Evolutionary conservation across 1,139 yeast species (phyloP).

Genomic region (Hyphopichia wangnamkhiaoensis): DNA sequence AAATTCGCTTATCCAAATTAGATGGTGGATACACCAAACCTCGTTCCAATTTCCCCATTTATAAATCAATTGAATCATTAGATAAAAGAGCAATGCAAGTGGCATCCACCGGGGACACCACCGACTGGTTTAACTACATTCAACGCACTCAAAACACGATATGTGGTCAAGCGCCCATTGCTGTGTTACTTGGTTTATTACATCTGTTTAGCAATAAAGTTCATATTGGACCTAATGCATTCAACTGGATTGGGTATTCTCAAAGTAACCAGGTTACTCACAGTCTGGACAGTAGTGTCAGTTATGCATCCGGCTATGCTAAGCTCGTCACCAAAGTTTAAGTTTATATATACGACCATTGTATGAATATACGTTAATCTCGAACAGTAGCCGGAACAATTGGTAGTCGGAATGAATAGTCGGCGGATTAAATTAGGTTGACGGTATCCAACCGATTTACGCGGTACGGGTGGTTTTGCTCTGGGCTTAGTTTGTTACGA

Average conservation of each 20-base stretch:
- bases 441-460: too few relatives aligned
- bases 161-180: slow-evolving; percentile 88
- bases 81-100: slow-evolving; percentile 72
- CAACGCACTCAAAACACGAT: slow-evolving; percentile 78
- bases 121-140: slow-evolving; percentile 69
- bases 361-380: background rate
- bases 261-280: slow-evolving; percentile 66
- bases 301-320: slow-evolving; percentile 84
- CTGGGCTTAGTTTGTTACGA: too few relatives aligned
- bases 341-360: too few relatives aligned
- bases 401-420: background rate
- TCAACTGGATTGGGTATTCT: slow-evolving; percentile 79
- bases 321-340: slow-evolving; percentile 6
- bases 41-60: slow-evolving; percentile 45
- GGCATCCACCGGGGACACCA: slow-evolving; percentile 54
- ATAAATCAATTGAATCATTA: slow-evolving; percentile 68
- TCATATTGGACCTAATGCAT: slow-evolving; percentile 14
- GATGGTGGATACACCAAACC: slow-evolving; percentile 12
- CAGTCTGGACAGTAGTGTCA: slow-evolving; percentile 73
- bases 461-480: too few relatives aligned
- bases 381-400: background rate
- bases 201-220: slow-evolving; percentile 13
- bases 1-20: slow-evolving; percentile 18
- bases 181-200: slow-evolving; percentile 45
- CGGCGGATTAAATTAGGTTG: too few relatives aligned